A percentile compares a stretch with the other conserved stretches of the same genome.
Conservation (phyloP, 2,329 filamentous ascomycete species). For the Simplicillium aogashimaense region DNA sequence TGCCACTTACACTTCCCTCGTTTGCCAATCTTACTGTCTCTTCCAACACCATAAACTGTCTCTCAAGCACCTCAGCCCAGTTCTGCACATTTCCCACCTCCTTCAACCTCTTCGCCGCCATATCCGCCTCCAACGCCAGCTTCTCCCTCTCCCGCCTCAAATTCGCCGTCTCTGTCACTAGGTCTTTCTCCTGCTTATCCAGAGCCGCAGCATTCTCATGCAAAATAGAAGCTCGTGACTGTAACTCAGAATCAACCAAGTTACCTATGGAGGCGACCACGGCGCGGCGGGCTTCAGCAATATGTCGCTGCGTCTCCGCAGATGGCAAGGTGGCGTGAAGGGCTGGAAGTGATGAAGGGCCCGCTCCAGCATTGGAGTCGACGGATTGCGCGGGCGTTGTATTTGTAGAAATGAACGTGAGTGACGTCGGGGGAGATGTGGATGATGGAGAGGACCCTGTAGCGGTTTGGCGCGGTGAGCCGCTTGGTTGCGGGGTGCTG, state of each 20-base stretch:
- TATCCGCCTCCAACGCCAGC: conserved; percentile 53
- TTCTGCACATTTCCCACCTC: conserved; percentile 77
- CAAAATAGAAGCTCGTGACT: conserved; percentile 56
- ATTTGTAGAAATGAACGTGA: conserved; percentile 4
- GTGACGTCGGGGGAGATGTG: conserved; percentile 1
- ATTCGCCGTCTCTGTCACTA: conserved; percentile 47
- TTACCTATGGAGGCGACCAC: conserved; percentile 57
- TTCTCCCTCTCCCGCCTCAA: conserved; percentile 56
- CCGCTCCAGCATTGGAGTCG: conserved; percentile 4
- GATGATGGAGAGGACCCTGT: conserved; percentile 3
- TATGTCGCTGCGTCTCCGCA: conserved; percentile 32
- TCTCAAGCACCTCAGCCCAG: conserved; percentile 74
- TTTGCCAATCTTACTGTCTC: conserved; percentile 52
- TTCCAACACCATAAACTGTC: conserved; percentile 53
- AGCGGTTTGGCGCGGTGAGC: not conserved
- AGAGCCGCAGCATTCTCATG: conserved; percentile 60
- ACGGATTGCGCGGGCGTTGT: conserved; percentile 4
- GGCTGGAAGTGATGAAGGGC: conserved; percentile 5
- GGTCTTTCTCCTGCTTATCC: conserved; percentile 55
- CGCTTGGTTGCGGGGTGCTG: not conserved
- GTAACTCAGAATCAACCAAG: conserved; percentile 58
- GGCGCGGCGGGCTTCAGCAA: conserved; percentile 47
- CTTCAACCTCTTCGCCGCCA: conserved; percentile 56
- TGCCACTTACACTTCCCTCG: conserved; percentile 2
- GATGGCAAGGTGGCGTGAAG: conserved; percentile 29